Evolutionary conservation across 2,329 filamentous ascomycete genomes (phyloP).

Genomic region (Fusarium protoensiforme): DNA sequence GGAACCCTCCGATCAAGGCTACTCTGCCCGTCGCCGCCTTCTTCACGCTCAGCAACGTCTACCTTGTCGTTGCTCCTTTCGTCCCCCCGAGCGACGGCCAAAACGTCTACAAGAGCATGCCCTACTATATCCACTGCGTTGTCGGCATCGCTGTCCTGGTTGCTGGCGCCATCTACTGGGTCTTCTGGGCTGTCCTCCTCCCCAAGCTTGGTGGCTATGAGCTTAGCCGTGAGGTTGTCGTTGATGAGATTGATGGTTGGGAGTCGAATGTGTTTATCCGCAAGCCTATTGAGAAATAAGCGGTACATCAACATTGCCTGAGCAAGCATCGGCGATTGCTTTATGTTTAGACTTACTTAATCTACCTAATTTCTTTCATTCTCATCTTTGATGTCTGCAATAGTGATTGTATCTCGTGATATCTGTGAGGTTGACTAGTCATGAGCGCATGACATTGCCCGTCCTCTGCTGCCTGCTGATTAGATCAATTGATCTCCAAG

Average conservation of each 20-base stretch:
- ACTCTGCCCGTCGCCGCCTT: slow-evolving; percentile 65
- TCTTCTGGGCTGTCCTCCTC: slow-evolving; percentile 64
- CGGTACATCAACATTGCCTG: neutral
- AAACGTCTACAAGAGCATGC: slow-evolving; percentile 64
- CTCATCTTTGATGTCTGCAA: neutral
- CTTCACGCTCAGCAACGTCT: slow-evolving; percentile 71
- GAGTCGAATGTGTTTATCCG: slow-evolving; percentile 65
- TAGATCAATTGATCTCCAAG: neutral
- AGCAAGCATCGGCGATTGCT: slow-evolving; percentile 1
- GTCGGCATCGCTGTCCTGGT: slow-evolving; percentile 66
- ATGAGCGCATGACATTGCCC: neutral
- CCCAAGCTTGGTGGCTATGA: slow-evolving; percentile 65
- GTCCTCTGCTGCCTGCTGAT: neutral
- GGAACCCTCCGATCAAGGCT: slow-evolving; percentile 66
- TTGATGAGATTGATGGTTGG: slow-evolving; percentile 72
- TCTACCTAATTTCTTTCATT: neutral
- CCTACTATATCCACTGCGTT: slow-evolving; percentile 69
- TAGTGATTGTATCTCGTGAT: neutral
- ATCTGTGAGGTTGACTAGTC: neutral
- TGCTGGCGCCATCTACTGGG: slow-evolving; percentile 65
- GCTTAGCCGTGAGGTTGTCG: slow-evolving; percentile 63
- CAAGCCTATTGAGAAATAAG: slow-evolving; percentile 46
- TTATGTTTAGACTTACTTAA: slow-evolving; percentile 22
- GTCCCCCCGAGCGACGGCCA: slow-evolving; percentile 63
- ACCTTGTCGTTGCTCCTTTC: slow-evolving; percentile 70